Base-by-base conservation (phyloP, 2,329 filamentous ascomycete genomes). In the Colletotrichum salicis region DNA sequence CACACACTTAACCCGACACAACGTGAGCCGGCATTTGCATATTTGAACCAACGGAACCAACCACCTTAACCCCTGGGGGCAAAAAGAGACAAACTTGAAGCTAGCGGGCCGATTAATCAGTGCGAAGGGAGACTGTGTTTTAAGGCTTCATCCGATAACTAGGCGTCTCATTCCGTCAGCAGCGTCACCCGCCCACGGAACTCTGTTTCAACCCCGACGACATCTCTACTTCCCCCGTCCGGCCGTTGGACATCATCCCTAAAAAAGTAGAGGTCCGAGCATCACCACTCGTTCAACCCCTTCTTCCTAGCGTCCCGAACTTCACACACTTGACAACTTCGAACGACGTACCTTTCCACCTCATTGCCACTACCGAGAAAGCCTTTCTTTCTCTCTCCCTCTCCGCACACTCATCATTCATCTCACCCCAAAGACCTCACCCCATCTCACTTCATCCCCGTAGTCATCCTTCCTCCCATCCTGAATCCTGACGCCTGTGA, bases 161-260 rank as follows among this genome's bases (percentile, higher is more conserved):
- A 19, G 22, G 33, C 65, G 58, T 69, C 33, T 56, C 59, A 69
- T 69, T 70, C 54, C 54, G 59, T 69, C 60, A 70, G 66, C 65
- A 72, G 62, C 65, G 65, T 72, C 70, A 72, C 60, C 59, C 66
- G 51, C 70, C 54, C 60, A 72, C 65, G n/a, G 59, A 64, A 70
- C 55, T 60, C 51, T 72, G 70, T 72, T 72, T 72, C 70, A 69
- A 72, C 65, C 22, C 54, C 65, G 59, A 70, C 65, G 59, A 72
- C 59, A 55, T 12, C 48, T 60, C 33, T 41, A 41, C 37, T 51
- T 68, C 48, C 54, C 64, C 58, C 45, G 64, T 68, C 69, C 69
- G 69, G 65, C 66, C 70, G 70, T 72, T 72, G 65, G 62, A 63
- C 65, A 72, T 61, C 60, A 55, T 70, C 59, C 66, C 69, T 63